These are phyloP conservation scores for Colletotrichum truncatum DNA, from an alignment of 2,329 filamentous ascomycete species.

Conservation along the genomic window DNA sequence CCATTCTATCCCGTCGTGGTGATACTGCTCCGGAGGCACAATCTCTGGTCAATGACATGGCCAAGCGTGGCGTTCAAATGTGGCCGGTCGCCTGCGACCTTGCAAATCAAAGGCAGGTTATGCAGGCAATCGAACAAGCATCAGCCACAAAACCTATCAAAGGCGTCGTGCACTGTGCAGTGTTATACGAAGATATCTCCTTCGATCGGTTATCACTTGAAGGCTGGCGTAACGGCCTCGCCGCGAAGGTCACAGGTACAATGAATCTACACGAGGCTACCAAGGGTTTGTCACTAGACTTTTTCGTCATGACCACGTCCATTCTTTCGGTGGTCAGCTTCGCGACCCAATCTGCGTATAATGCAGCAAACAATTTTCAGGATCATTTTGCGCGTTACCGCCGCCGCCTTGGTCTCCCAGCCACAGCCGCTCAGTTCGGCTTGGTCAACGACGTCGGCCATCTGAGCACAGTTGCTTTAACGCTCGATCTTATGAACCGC, in stretches of 20 bases:
- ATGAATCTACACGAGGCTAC: neutral
- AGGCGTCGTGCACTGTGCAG: neutral
- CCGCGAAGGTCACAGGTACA: neutral
- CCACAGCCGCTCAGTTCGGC: neutral
- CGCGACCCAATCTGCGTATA: neutral
- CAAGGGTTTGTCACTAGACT: neutral
- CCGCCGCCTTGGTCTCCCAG: neutral
- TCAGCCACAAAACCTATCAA: neutral
- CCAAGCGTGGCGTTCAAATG: neutral
- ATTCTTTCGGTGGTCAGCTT: neutral
- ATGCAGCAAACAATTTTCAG: neutral
- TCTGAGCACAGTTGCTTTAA: neutral
- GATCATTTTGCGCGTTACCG: neutral
- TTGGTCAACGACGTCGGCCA: neutral
- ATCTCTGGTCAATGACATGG: neutral
- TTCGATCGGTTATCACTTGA: neutral
- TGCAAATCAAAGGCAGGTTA: accelerated
- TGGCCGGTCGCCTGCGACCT: neutral
- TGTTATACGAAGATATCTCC: neutral
- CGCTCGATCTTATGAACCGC: neutral
- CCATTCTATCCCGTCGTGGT: neutral
- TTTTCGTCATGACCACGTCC: neutral
- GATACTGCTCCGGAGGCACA: neutral
- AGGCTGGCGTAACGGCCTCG: neutral
- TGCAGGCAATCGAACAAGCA: neutral